Base-by-base conservation (phyloP, 805 yeast species). In the Tetrapisispora taiwanensis region DNA sequence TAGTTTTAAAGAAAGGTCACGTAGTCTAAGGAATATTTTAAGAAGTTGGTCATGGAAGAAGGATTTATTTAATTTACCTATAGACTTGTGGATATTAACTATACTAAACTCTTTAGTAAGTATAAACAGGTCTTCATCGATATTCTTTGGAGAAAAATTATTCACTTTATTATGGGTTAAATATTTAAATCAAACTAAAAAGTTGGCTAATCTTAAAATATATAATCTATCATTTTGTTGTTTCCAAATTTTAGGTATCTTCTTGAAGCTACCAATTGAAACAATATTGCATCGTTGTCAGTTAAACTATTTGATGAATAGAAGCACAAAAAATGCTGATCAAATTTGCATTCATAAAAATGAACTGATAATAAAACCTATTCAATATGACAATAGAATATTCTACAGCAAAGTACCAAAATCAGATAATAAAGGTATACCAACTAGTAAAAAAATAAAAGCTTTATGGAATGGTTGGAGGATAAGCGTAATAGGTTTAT, bases 391-490 rank as follows among this genome's bases (percentile, higher is more conserved):
- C 20, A 84, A 24, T 10, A 24, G n/a, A 7, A 22, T 44, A 18
- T 19, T 39, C 7, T 17, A 20, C 18, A 19, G n/a, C 6, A 31
- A 18, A 4, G 19, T n/a, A 2, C 13, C 24, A 19, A 36, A 32
- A 10, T 18, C 15, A 3, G 26, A 19, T 9, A 17, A 20, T 5
- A 27, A 43, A 19, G 27, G 10, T 5, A 26, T 5, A 3, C 31
- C 20, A 30, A 15, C 33, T 6, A 32, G 35, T 19, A 43, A 38
- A 20, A 43, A 38, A n/a, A 28, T 43, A 14, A 27, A 31, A 14
- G 70, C 74, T 1, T 60, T 81, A 22, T 89, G 85, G 72, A 75
- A 90, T 52, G 98, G 97, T 31, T 90, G 97, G 97, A 76, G 86
- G 60, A 79, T 87, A 35, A 94, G 95, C 26, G 70, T 84, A 10